A percentile compares a stretch with the other conserved stretches of the same genome.
These are phyloP conservation scores for Starmerella vitae DNA, from an alignment of 805 yeast genomes.

Conservation along the genomic window DNA sequence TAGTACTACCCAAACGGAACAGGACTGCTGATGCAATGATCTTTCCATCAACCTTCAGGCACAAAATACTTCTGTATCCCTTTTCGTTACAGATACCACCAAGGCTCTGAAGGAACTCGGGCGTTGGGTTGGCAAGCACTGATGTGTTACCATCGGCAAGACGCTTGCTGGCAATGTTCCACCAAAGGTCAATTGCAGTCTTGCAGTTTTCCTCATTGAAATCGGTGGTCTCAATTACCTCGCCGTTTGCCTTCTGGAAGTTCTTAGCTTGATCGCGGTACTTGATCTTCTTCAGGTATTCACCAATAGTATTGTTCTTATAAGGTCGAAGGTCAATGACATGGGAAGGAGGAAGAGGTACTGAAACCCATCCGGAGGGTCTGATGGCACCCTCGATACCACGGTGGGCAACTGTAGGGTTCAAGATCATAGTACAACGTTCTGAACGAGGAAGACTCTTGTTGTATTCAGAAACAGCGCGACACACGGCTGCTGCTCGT, in stretches of 20 bases:
- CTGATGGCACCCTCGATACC: constrained; percentile 27
- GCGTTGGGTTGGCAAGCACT: constrained; percentile 28
- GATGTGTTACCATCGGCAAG: constrained; percentile 30
- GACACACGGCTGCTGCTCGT: constrained; percentile 31
- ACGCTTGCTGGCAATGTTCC: constrained; percentile 31
- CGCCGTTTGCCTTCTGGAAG: constrained; percentile 29
- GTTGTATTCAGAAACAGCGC: constrained; percentile 31
- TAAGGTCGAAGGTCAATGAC: constrained; percentile 32
- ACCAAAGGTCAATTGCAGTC: constrained; percentile 29
- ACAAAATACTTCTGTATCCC: constrained; percentile 27
- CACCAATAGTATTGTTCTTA: constrained; percentile 25
- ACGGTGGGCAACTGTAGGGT: constrained; percentile 30
- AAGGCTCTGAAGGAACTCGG: constrained; percentile 25
- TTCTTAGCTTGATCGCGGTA: constrained; percentile 31
- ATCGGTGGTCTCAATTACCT: constrained; percentile 27
- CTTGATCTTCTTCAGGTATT: constrained; percentile 32
- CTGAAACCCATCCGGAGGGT: constrained; percentile 31
- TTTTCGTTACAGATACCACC: constrained; percentile 24
- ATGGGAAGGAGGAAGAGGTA: constrained; percentile 31
- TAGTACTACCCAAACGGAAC: constrained; percentile 33
- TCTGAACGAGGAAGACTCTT: constrained; percentile 20
- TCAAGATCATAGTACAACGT: constrained; percentile 29
- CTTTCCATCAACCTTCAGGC: constrained; percentile 29
- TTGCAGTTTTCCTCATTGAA: constrained; percentile 28
- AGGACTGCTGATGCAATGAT: constrained; percentile 33